Evolutionary conservation across 2,329 filamentous ascomycete species (phyloP).

Genomic region (Verticillium zaregamsianum): DNA sequence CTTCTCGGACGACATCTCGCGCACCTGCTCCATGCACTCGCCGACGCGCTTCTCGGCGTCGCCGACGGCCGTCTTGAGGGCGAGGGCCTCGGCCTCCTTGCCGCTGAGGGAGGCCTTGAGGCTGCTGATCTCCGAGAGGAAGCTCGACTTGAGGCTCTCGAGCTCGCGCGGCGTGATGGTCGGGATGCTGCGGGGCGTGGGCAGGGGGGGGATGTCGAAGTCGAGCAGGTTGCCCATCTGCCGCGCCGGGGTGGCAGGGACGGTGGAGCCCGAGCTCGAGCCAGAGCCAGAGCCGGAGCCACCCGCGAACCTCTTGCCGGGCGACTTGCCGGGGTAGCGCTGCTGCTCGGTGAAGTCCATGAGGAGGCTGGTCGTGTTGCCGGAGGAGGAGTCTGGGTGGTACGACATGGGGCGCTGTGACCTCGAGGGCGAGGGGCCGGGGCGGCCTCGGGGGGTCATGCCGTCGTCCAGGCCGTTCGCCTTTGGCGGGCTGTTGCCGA

Average conservation of each 20-base stretch:
- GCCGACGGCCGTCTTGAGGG: conserved; percentile 78
- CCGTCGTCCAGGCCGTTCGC: conserved; percentile 32
- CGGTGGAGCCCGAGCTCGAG: conserved; percentile 15
- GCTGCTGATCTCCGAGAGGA: conserved; percentile 90
- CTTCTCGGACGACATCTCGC: conserved; percentile 68
- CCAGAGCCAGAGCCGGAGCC: conserved; percentile 7
- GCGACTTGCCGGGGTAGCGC: conserved; percentile 44
- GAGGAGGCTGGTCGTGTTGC: conserved; percentile 71
- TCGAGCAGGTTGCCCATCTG: conserved; percentile 71
- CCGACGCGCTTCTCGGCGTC: conserved; percentile 92
- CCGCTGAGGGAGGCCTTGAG: conserved; percentile 87
- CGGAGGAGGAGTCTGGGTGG: conserved; percentile 37
- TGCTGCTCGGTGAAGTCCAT: conserved; percentile 83
- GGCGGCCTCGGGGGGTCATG: conserved; percentile 31
- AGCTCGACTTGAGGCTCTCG: conserved; percentile 85
- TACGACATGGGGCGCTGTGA: conserved; percentile 27
- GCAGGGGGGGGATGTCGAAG: conserved; percentile 89
- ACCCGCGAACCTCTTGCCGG: conserved; percentile 28
- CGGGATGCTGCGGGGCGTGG: conserved; percentile 87
- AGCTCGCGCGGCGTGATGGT: conserved; percentile 88
- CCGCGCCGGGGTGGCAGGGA: conserved; percentile 44
- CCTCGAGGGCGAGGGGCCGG: conserved; percentile 29
- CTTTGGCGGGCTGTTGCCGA: conserved; percentile 63
- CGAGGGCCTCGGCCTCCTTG: conserved; percentile 86
- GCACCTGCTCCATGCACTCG: conserved; percentile 75